phyloP scores from a whole-genome alignment of 768 basidiomycete species.

The Chiua virens region DNA sequence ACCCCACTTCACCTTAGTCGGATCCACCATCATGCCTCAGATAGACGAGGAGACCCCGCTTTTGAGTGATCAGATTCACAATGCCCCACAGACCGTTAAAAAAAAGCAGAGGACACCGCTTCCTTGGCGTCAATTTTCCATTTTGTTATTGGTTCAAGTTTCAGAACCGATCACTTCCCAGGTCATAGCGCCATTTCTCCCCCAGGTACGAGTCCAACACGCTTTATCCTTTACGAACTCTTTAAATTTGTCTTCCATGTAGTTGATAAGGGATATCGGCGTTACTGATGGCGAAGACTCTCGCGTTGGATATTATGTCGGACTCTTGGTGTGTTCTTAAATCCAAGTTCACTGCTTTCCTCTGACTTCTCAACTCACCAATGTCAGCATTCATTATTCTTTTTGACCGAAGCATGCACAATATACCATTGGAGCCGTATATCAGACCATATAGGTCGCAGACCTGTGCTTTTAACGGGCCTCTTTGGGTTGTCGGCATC shows the following conservation, averaged over 20 bases:
- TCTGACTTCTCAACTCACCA: background rate
- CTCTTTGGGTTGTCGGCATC: constrained; percentile 45
- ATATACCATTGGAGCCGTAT: constrained; percentile 50
- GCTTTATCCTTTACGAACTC: background rate
- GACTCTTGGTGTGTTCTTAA: constrained; percentile 43
- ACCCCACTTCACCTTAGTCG: no score
- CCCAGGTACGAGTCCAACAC: constrained; percentile 41
- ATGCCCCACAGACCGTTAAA: constrained; percentile 14
- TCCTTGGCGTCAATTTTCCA: constrained; percentile 66
- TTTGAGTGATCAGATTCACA: constrained; percentile 30
- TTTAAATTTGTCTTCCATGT: background rate
- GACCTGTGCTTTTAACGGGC: constrained; percentile 46
- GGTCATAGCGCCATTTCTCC: constrained; percentile 74
- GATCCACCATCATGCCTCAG: constrained; percentile 9
- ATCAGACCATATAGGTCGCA: constrained; percentile 51
- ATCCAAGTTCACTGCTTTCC: background rate
- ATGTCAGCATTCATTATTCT: constrained; percentile 47
- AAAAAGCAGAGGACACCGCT: constrained; percentile 48
- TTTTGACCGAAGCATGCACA: constrained; percentile 47
- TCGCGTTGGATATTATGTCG: constrained; percentile 48
- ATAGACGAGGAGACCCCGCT: constrained; percentile 64
- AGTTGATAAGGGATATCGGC: constrained; percentile 32
- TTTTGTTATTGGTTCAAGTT: constrained; percentile 68
- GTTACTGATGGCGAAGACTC: constrained; percentile 46
- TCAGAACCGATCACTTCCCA: constrained; percentile 73